A percentile compares a stretch with the other conserved stretches of the same genome.
Conservation (phyloP, 2,329 filamentous ascomycete genomes). For the Lecanicillium sp. region DNA sequence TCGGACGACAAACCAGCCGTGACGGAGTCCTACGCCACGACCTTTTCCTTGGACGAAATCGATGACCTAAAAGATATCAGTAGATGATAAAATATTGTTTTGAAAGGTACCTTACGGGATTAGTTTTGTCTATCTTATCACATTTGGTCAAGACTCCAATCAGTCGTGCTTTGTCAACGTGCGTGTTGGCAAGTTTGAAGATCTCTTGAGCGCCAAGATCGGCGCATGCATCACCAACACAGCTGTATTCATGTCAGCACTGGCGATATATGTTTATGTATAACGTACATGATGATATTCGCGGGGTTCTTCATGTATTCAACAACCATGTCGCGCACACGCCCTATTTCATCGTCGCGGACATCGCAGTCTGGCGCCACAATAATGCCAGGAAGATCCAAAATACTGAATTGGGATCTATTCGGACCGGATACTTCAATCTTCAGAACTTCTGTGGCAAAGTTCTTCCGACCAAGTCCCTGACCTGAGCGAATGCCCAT, state of each 20-base stretch:
- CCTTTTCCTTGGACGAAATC: constrained; percentile 12
- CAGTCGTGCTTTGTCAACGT: constrained; percentile 25
- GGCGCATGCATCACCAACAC: constrained; percentile 27
- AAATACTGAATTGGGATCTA: constrained; percentile 31
- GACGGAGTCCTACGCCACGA: constrained; percentile 12
- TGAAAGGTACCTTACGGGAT: constrained; percentile 14
- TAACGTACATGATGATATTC: constrained; percentile 33
- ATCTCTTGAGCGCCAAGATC: constrained; percentile 28
- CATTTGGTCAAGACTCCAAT: constrained; percentile 35
- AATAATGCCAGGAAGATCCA: constrained; percentile 30
- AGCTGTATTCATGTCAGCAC: constrained; percentile 19
- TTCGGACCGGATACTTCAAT: constrained; percentile 32
- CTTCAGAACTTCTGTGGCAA: constrained; percentile 31
- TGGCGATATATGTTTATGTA: background rate
- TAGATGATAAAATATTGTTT: no score
- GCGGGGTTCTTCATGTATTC: constrained; percentile 30
- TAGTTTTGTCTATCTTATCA: constrained; percentile 21
- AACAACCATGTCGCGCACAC: constrained; percentile 27
- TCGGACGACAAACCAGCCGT: constrained; percentile 32
- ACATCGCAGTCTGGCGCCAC: constrained; percentile 22
- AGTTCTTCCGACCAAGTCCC: constrained; percentile 25
- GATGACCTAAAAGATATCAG: constrained; percentile 6
- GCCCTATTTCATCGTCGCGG: constrained; percentile 24
- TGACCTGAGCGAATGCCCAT: constrained; percentile 26
- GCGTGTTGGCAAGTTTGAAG: constrained; percentile 21